A percentile compares a stretch with the other conserved stretches of the same genome.
Evolutionary conservation across 148 eudicot genomes (phyloP).

Genomic region (Dysphania ambrosioides): DNA sequence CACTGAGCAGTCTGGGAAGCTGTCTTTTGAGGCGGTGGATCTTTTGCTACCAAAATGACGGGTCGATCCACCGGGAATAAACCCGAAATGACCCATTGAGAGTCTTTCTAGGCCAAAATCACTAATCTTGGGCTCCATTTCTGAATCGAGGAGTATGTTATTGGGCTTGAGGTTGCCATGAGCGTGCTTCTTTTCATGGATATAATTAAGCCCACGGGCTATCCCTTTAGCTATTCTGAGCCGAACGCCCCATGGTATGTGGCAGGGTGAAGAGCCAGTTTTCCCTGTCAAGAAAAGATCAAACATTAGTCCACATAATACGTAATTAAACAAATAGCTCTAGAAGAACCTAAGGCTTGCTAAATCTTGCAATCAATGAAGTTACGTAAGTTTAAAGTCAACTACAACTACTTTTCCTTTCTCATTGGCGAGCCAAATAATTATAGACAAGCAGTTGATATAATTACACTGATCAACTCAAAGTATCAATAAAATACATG

Average conservation of each 20-base stretch:
- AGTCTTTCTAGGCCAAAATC: conserved; percentile 89
- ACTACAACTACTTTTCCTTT: neutral
- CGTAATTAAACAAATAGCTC: too few relatives aligned
- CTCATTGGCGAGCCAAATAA: neutral
- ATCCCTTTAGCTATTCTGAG: conserved; percentile 86
- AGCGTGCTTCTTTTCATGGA: conserved; percentile 91
- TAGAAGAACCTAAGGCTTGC: neutral
- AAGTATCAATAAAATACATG: neutral
- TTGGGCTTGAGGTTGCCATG: conserved; percentile 94
- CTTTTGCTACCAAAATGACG: conserved; percentile 83
- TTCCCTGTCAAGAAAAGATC: conserved; percentile 44
- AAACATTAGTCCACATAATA: neutral
- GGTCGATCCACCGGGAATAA: conserved; percentile 58
- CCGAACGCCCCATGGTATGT: conserved; percentile 79
- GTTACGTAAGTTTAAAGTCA: neutral
- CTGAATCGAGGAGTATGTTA: conserved; percentile 61
- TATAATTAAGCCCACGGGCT: conserved; percentile 84
- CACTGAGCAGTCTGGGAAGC: conserved; percentile 55
- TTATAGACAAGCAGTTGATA: neutral
- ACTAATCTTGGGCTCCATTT: conserved; percentile 88
- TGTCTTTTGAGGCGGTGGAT: conserved; percentile 81
- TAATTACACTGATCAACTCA: neutral
- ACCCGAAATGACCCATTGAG: conserved; percentile 54
- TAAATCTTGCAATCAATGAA: neutral
- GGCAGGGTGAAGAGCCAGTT: conserved; percentile 79